phyloP scores from a whole-genome alignment of 2,329 filamentous ascomycete species.

The Huntiella abstrusa region DNA sequence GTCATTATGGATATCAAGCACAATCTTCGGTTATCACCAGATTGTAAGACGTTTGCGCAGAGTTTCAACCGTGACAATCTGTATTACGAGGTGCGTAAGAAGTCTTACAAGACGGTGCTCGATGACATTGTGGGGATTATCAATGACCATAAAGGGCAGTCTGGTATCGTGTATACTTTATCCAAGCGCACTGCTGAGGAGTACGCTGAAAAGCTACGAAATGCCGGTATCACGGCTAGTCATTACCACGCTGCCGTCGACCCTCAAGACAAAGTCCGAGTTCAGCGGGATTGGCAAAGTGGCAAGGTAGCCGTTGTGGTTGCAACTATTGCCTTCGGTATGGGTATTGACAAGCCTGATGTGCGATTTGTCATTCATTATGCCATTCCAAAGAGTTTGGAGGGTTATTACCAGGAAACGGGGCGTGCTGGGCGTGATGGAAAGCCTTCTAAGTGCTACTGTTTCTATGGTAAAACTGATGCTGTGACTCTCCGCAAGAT shows the following conservation, averaged over 20 bases:
- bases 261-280: slow-evolving; percentile 43
- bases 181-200: slow-evolving; percentile 69
- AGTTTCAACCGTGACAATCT: slow-evolving; percentile 97
- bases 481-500: slow-evolving; percentile 54
- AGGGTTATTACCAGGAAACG: slow-evolving; percentile 97
- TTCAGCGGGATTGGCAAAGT: slow-evolving; percentile 69
- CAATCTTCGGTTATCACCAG: slow-evolving; percentile 58
- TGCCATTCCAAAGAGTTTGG: slow-evolving; percentile 78
- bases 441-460: slow-evolving; percentile 67
- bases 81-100: slow-evolving; percentile 65
- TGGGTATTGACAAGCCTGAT: slow-evolving; percentile 98
- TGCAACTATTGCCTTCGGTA: slow-evolving; percentile 94
- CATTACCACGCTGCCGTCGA: slow-evolving; percentile 77
- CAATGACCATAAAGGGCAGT: slow-evolving; percentile 42
- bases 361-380: slow-evolving; percentile 94
- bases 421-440: slow-evolving; percentile 88
- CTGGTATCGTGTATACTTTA: slow-evolving; percentile 84
- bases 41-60: slow-evolving; percentile 65
- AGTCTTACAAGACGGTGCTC: slow-evolving; percentile 36
- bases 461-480: slow-evolving; percentile 74
- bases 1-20: slow-evolving; percentile 84
- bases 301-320: slow-evolving; percentile 76
- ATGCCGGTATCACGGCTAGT: slow-evolving; percentile 49
- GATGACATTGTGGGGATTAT: slow-evolving; percentile 46
- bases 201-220: slow-evolving; percentile 50